A percentile compares a stretch with the other conserved stretches of the same genome.
phyloP scores from a whole-genome alignment of 352 stramenopile species.

The Phytophthora brassicae region DNA sequence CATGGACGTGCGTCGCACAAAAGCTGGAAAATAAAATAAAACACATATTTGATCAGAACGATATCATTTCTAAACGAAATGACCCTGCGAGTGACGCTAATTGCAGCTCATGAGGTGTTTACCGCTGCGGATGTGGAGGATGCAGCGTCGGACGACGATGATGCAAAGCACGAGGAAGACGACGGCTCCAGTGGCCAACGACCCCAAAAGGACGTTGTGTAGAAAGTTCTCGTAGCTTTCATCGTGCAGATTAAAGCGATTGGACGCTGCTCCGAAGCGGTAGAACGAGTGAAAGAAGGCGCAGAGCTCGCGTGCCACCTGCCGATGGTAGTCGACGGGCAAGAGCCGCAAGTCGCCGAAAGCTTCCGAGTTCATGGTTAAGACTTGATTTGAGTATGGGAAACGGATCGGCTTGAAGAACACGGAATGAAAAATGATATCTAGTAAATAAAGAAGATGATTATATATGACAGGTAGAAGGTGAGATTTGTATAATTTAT shows the following conservation, averaged over 20 bases:
- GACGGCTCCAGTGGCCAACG: constrained; percentile 55
- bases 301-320: constrained; percentile 63
- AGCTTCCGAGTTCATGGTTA: constrained; percentile 19
- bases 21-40: constrained; percentile 32
- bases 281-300: constrained; percentile 85
- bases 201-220: constrained; percentile 71
- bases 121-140: constrained; percentile 74
- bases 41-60: constrained; percentile 12
- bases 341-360: constrained; percentile 50
- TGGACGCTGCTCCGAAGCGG: constrained; percentile 59
- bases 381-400: constrained; percentile 15
- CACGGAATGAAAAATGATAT: constrained; percentile 3
- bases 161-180: constrained; percentile 69
- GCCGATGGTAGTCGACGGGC: constrained; percentile 67
- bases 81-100: not conserved
- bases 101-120: constrained; percentile 9
- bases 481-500: too few species aligned
- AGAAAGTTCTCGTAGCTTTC: constrained; percentile 62
- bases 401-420: not conserved
- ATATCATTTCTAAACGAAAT: not conserved
- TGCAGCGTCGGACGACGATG: constrained; percentile 66
- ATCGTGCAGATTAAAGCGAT: constrained; percentile 56
- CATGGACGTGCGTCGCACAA: constrained; percentile 40
- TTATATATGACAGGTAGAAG: not conserved
- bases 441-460: not conserved